Base-by-base conservation (phyloP, 1,139 yeast species). In the Hansenula lynferdii region DNA sequence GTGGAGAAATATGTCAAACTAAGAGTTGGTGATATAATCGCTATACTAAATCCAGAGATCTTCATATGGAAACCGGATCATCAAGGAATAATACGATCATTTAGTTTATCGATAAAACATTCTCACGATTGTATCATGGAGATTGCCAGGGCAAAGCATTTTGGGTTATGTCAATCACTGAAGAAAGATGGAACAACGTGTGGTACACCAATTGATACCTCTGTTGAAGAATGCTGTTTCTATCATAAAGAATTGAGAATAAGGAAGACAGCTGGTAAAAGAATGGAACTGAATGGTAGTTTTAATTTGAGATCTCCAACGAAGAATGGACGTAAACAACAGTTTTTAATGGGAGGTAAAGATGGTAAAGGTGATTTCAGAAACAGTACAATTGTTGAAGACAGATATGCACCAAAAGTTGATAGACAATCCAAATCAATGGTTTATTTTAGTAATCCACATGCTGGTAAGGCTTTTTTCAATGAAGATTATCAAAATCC, bases 261-360 rank as follows among this genome's bases (percentile, higher is more conserved):
- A 40, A 70, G 75, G 37, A 70, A 67, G 25, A 65, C 77, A 1
- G 72, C 77, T 25, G 67, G 78, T 9, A 69, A 75, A 42, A 66
- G 97, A 49, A 76, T 85, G 70, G 96, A 87, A 58, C 67, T 89
- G 39, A 84, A 79, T 49, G 81, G 86, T 3, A 69, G 76, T 37
- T 71, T 72, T 20, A 67, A 76, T 43, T 42, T 56, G 44, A 60
- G 65, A 16, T 65, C 75, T 1, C 72, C 76, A 1, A 61, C 60
- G 2, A 58, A 60, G 37, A 53, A 61, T 28, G 76, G 71, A 8
- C 51, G 56, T 10, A 51, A 50, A 34, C 69, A 67, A 36, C 68
- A 65, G 7, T 31, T 31, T 17, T 48, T 59, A 14, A 49, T 70
- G 44, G 50, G 56, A 15, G 42, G 65, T 43, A 50, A 48, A 24